Conservation (phyloP, 2,329 filamentous ascomycete species). For the Colletotrichum noveboracense region DNA sequence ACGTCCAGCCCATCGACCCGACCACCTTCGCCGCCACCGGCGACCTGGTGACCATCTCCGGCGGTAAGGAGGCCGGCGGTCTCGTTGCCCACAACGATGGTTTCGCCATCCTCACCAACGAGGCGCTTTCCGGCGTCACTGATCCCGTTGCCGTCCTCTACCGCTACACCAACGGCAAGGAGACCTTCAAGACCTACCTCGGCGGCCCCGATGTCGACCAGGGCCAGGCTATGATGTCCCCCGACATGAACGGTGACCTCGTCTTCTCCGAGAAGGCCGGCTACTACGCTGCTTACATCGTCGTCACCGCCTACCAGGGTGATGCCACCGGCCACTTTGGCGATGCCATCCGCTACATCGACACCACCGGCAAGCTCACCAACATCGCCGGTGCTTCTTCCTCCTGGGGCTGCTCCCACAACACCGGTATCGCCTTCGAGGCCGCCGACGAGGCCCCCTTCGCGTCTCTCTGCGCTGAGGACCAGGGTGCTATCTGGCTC, state of each 20-base stretch:
- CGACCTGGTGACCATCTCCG: constrained; percentile 53
- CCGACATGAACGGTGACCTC: constrained; percentile 67
- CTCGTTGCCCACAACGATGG: constrained; percentile 67
- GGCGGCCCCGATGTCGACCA: constrained; percentile 60
- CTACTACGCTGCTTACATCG: constrained; percentile 67
- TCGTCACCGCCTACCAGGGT: constrained; percentile 63
- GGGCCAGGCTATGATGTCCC: constrained; percentile 52
- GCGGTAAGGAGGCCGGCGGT: constrained; percentile 63
- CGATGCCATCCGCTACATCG: constrained; percentile 52
- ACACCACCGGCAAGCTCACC: constrained; percentile 55
- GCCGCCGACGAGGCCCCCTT: constrained; percentile 63
- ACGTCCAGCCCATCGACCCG: constrained; percentile 62
- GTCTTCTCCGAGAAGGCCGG: constrained; percentile 61
- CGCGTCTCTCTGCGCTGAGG: constrained; percentile 64
- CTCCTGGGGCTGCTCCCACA: constrained; percentile 67
- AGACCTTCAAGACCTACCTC: constrained; percentile 64
- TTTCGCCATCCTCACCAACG: constrained; percentile 67
- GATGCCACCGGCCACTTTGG: constrained; percentile 61
- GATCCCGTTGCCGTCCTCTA: constrained; percentile 64
- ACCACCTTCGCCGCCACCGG: constrained; percentile 59
- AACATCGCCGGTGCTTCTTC: constrained; percentile 58
- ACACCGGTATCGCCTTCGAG: constrained; percentile 69
- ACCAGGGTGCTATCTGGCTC: constrained; percentile 68
- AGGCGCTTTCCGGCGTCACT: constrained; percentile 54
- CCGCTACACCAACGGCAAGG: constrained; percentile 58